Percentiles rank a stretch among this genome's conserved stretches.
Conservation (phyloP, 2,329 filamentous ascomycete species). For the Fusarium torulosum region DNA sequence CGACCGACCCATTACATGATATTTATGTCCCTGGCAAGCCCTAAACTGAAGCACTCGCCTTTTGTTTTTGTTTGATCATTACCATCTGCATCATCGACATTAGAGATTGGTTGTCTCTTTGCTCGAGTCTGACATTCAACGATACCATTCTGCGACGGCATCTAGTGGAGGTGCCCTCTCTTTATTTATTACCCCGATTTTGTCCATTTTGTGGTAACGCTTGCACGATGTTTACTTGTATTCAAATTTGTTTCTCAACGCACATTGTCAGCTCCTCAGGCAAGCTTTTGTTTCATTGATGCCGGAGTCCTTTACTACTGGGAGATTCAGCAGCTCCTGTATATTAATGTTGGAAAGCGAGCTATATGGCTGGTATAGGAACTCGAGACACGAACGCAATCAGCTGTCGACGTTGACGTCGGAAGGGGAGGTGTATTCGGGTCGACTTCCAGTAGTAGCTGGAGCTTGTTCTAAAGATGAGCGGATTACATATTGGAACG, state of each 20-base stretch:
- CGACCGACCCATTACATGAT: neutral
- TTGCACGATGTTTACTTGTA: conserved; percentile 7
- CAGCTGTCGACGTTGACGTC: conserved; percentile 6
- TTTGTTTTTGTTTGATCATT: conserved; percentile 25
- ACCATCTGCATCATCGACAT: conserved; percentile 25
- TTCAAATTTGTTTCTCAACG: conserved; percentile 15
- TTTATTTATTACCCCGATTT: conserved; percentile 21
- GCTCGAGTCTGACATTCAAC: conserved; percentile 40
- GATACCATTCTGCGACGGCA: conserved; percentile 52
- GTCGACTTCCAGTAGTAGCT: conserved; percentile 2
- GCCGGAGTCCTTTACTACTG: conserved; percentile 3
- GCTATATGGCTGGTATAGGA: neutral
- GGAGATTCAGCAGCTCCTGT: conserved; percentile 23
- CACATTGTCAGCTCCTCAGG: conserved; percentile 6
- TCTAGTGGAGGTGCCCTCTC: conserved; percentile 29
- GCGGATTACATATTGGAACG: conserved; percentile 31
- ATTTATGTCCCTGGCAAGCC: conserved; percentile 9
- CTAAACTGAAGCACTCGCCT: conserved; percentile 16
- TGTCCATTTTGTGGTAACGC: conserved; percentile 9
- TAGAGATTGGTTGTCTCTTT: conserved; percentile 39
- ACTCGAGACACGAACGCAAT: neutral
- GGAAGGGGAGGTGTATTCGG: conserved; percentile 5
- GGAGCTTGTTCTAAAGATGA: conserved; percentile 3
- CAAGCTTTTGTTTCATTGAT: conserved; percentile 6
- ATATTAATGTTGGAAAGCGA: conserved; percentile 37